Percentiles rank a stretch among this genome's conserved stretches.
Evolutionary conservation across 164 flowering plant species (phyloP).

Genomic region (Amborella trichopoda): DNA sequence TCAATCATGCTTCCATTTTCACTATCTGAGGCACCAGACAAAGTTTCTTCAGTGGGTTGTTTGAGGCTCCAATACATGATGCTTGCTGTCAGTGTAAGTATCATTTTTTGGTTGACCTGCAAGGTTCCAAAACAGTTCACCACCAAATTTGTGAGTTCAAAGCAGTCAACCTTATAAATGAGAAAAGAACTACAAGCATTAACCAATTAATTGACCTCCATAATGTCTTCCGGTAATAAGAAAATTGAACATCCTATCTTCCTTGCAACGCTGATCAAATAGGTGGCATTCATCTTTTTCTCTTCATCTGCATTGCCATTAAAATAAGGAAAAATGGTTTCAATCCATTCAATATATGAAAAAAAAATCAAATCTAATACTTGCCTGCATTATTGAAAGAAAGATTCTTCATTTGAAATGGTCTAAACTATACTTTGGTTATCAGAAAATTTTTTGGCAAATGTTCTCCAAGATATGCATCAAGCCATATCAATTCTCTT

Average conservation of each 20-base stretch:
- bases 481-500: too few relatives aligned
- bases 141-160: background rate
- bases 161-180: background rate
- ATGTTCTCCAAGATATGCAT: too few relatives aligned
- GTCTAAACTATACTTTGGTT: too few relatives aligned
- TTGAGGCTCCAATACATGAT: constrained; percentile 81
- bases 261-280: constrained; percentile 83
- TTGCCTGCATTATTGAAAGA: too few relatives aligned
- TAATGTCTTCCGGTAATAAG: constrained; percentile 85
- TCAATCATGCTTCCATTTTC: constrained; percentile 54
- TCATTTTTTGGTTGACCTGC: constrained; percentile 94
- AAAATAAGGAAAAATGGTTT: too few relatives aligned
- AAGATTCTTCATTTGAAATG: too few relatives aligned
- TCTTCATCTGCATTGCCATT: constrained; percentile 42
- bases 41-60: constrained; percentile 53
- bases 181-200: background rate
- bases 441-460: too few relatives aligned
- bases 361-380: too few relatives aligned
- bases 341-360: too few relatives aligned
- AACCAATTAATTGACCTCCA: constrained; percentile 40
- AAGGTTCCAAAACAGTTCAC: background rate
- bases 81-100: constrained; percentile 80
- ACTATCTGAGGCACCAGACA: constrained; percentile 45
- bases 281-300: constrained; percentile 84
- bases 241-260: constrained; percentile 87